These are phyloP conservation scores for Gastrodia elata DNA, from an alignment of 106 monocot species.

Conservation along the genomic window DNA sequence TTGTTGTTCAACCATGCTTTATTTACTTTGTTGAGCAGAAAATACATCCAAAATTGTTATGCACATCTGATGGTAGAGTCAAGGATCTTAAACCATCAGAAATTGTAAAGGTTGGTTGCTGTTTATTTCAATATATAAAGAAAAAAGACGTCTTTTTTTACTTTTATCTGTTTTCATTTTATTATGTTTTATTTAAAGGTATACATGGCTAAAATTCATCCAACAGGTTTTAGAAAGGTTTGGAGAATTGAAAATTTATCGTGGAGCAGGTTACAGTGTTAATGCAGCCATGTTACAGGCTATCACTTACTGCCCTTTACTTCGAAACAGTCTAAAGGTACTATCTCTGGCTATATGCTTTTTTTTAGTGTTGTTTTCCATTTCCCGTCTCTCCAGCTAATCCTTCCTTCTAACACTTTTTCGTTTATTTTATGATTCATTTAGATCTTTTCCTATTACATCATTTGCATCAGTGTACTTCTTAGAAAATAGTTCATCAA, in stretches of 20 bases:
- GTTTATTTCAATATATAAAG: constrained; percentile 1
- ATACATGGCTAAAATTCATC: constrained; percentile 4
- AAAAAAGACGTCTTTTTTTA: not conserved
- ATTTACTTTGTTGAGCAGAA: constrained; percentile 32
- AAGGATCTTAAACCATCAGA: constrained; percentile 44
- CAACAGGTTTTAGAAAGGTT: constrained; percentile 50
- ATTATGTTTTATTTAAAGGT: not conserved
- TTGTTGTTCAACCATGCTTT: constrained; percentile 11
- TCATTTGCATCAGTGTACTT: not conserved
- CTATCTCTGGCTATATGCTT: not conserved
- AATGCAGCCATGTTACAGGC: constrained; percentile 75
- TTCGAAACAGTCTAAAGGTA: constrained; percentile 55
- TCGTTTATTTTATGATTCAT: not conserved
- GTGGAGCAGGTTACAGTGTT: constrained; percentile 69
- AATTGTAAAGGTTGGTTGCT: constrained; percentile 36
- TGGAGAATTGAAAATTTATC: constrained; percentile 63
- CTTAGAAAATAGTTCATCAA: not conserved
- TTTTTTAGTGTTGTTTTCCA: constrained; percentile 1
- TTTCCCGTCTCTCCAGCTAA: not conserved
- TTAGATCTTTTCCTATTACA: not conserved
- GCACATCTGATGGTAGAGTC: constrained; percentile 38
- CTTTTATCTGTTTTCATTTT: not conserved
- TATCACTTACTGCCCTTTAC: constrained; percentile 47
- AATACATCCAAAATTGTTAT: constrained; percentile 29
- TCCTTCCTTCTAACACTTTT: not conserved